Conservation (phyloP, 208 protist species). For the Lotmaria passim region DNA sequence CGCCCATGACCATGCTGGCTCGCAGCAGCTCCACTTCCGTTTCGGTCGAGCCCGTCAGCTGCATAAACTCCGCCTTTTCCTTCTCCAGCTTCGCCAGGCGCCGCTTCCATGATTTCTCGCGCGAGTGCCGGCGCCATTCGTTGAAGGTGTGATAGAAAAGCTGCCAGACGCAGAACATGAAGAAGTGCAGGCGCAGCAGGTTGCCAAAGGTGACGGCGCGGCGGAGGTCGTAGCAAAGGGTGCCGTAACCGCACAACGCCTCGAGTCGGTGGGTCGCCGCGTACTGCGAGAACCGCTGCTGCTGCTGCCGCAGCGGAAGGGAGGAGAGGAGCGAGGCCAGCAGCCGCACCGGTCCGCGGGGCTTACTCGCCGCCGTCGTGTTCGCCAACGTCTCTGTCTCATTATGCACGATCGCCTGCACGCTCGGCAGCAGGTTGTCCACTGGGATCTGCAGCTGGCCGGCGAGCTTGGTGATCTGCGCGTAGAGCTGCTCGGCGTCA, state of each 20-base stretch:
- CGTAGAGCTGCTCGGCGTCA: slow-evolving; percentile 42
- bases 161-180: slow-evolving; percentile 75
- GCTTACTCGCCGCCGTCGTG: slow-evolving; percentile 1
- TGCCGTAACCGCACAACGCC: slow-evolving; percentile 51
- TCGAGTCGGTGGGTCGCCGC: slow-evolving; percentile 35
- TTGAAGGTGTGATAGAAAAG: slow-evolving; percentile 65
- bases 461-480: slow-evolving; percentile 24
- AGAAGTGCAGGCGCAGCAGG: slow-evolving; percentile 57
- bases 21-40: slow-evolving; percentile 44
- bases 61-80: slow-evolving; percentile 47
- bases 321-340: slow-evolving; percentile 18
- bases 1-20: slow-evolving; percentile 31
- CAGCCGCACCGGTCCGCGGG: slow-evolving; percentile 13
- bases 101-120: slow-evolving; percentile 33
- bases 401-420: slow-evolving; percentile 28
- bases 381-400: slow-evolving; percentile 12
- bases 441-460: slow-evolving; percentile 28
- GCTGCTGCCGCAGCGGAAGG: slow-evolving; percentile 26
- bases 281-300: slow-evolving; percentile 34
- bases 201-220: slow-evolving; percentile 48
- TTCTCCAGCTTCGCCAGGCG: slow-evolving; percentile 26
- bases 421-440: slow-evolving; percentile 27
- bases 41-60: slow-evolving; percentile 37
- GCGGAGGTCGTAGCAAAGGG: slow-evolving; percentile 57
- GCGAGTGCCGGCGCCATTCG: slow-evolving; percentile 41